Base-by-base conservation (phyloP, 805 yeast species). In the Wickerhamiella musiphila region DNA sequence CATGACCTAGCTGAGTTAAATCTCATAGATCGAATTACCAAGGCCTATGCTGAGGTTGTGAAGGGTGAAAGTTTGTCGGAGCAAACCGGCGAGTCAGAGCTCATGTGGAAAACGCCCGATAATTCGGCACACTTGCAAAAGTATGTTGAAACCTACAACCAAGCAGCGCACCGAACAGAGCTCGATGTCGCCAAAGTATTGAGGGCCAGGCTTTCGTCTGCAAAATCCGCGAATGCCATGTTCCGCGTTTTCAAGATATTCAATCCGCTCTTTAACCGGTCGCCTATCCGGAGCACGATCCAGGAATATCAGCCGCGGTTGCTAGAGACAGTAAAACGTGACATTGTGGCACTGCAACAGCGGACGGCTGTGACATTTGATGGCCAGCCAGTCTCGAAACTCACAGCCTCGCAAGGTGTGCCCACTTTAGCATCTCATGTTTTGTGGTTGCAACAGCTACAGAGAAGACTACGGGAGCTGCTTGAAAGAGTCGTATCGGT, bases 271-370 rank as follows among this genome's bases (percentile, higher is more conserved):
- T 48, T 74, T 20, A 51, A 51, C 0, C 58, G 77, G 13, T 71
- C 76, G 1, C 56, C 65, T 21, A 60, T 76, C 8, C 55, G 74
- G 29, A 60, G 61, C n/a, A 70, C 76, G 1, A 54, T 73, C 23
- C 70, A 66, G 34, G 75, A 69, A 35, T 70, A 68, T 39, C 81
- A 73, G 41, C 52, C 63, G 1, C 59, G 58, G 23, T 47, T 77
- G 6, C 48, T 74, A 3, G 52, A 50, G 4, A 58, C 63, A 18
- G 64, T 72, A 5, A 68, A 67, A 36, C 30, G 39, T 1, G 78
- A 71, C 29, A 49, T 74, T 3, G 29, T 41, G 0, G 44, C 46
- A 6, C 51, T 73, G 4, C 70, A 66, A 35, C 42, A 43, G 1
- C 60, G 57, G 23, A 57, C 61, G 28, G 24, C 52, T 2, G 42